Base-by-base conservation (phyloP, 495 filamentous ascomycete species). In the Clavariopsis aquatica region DNA sequence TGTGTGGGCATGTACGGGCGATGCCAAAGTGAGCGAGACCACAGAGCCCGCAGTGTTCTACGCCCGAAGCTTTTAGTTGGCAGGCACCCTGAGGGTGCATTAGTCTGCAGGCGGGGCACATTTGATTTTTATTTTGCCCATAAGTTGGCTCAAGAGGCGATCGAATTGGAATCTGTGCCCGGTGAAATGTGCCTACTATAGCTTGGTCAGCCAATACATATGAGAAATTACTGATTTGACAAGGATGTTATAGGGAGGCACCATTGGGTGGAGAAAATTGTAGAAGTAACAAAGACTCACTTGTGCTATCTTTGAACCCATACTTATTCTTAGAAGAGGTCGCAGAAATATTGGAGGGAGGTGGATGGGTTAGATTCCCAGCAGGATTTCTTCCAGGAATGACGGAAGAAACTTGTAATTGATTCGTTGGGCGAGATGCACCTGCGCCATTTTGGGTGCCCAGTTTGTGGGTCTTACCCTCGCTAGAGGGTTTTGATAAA, bases 21-120 rank as follows among this genome's bases (percentile, higher is more conserved):
- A 70, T 49, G 19, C 86, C 85, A 60, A 76, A 85, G 65, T 92
- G 89, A 3, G 88, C 85, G 24, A 87, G 74, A 10, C 87, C 86
- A 66, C 89, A 92, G 2, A 90, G 78, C 9, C 79, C 80, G 69
- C 89, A 92, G 57, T 78, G 71, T 68, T 91, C 87, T 10, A 80
- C 76, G 0, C 86, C 87, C 20, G 84, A 83, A 6, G 77, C 24
- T 68, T 84, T 87, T 45, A 90, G 76, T 2, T 81, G 82, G 65
- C 89, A 92, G 17, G 71, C 71, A 6, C 89, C 89, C 9, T 70
- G 62, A 1, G 75, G 71, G 70, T 92, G 89, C 20, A 49, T 52
- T 15, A 71, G 68, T 2, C 69, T 58, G 74, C 89, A 92, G 19
- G 81, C 84, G 1, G 77, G 59, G 65, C 89, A 91, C 17, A 49